Evolutionary conservation across 345 rosid species (phyloP).

Genomic region (Ceriops zippeliana): DNA sequence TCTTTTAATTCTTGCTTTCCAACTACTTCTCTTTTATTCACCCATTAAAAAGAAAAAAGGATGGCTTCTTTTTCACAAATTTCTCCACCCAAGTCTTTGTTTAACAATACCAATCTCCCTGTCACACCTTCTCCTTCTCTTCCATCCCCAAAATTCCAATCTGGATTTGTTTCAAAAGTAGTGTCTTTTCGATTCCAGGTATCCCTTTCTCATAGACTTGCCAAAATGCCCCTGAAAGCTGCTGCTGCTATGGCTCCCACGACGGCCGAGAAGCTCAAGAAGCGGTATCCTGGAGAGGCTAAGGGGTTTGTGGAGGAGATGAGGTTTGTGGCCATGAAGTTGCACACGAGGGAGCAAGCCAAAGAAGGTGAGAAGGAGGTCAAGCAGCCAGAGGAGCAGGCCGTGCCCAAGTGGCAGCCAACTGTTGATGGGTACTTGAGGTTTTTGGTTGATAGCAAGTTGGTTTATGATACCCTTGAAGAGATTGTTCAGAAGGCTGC

Average conservation of each 20-base stretch:
- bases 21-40: not conserved
- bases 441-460: constrained; percentile 85
- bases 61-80: constrained; percentile 65
- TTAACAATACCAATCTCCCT: constrained; percentile 37
- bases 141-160: constrained; percentile 17
- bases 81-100: constrained; percentile 42
- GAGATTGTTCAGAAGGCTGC: constrained; percentile 53
- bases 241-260: constrained; percentile 42
- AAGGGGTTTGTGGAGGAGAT: constrained; percentile 99
- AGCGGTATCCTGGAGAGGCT: constrained; percentile 79
- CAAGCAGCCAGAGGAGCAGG: constrained; percentile 60
- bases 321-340: constrained; percentile 96
- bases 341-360: constrained; percentile 83
- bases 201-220: constrained; percentile 2
- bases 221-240: constrained; percentile 41
- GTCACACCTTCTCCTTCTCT: constrained; percentile 9
- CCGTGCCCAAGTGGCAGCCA: constrained; percentile 73
- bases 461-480: constrained; percentile 91
- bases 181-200: constrained; percentile 10
- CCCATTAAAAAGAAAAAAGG: not conserved
- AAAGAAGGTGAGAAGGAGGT: constrained; percentile 85
- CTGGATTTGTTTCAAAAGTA: constrained; percentile 30
- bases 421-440: constrained; percentile 74
- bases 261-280: constrained; percentile 65
- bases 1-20: not conserved